Evolutionary conservation across 2,329 filamentous ascomycete genomes (phyloP), one percentile per base, ranked within the genome.

Genomic region (Neoscytalidium dimidiatum): DNA sequence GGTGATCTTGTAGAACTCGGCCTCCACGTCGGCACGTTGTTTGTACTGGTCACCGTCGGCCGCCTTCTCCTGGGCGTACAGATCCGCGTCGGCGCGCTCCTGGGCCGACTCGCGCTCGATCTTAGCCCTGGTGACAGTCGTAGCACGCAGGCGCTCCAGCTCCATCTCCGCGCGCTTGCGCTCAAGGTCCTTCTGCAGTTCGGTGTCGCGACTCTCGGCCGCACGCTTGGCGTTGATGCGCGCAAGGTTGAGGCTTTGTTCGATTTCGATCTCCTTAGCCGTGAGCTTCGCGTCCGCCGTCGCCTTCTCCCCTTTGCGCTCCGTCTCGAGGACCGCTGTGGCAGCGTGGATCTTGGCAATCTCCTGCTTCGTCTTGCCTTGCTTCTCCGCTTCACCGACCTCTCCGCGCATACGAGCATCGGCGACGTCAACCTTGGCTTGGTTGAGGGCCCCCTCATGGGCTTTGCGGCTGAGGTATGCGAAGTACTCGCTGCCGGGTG

Each of bases 331-430:
- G 1, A 95, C 91, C 1, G 92, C 91, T 0, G 92, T 96, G 71
- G 92, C 88, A 69, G 92, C 92, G 76, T 94, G 87, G 79, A 96
- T 96, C 81, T 93, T 94, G 70, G 92, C 91, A 46, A 96, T 91
- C 73, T 94, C 90, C 63, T 93, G 91, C 75, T 95, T 92, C 68
- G 93, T 90, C 71, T 91, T 85, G 68, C 92, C 92, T 72, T 88
- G 86, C 72, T 91, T 90, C 75, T 92, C 84, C 26, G 92, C 88
- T 77, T 95, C 92, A 65, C 90, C 90, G 14, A 92, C 89, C 70
- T 89, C 90, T 72, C 90, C 90, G 58, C 84, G 83, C 71, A 86
- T 87, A 14, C 83, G 78, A 7, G 85, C 85, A 68, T 86, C 81
- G 14, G 85, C 85, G 21, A 87, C 85, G 67, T 87, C 85, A 64